Base-by-base conservation (phyloP, 352 stramenopile species). In the Globisporangium echinulatum region DNA sequence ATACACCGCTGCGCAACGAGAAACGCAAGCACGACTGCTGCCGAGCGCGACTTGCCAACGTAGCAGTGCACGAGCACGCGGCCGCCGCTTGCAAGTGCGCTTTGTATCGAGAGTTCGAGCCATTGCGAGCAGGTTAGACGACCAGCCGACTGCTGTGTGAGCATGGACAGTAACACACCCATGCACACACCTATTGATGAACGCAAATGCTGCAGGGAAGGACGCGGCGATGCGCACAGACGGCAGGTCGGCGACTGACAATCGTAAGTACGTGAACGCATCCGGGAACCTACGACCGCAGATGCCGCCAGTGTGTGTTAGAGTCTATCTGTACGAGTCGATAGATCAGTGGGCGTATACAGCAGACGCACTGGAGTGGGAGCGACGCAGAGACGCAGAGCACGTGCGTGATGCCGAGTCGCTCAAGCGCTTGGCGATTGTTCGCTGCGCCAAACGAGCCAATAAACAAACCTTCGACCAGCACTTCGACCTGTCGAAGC, bases 11-110 rank as follows among this genome's bases (percentile, higher is more conserved):
- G 66, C 7, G 65, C 57, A 14, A 94, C 79, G 10, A 94, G 61
- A 52, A 81, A 90, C 14, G 75, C 85, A 19, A 92, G 61, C 5
- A 94, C 57, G 47, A 94, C 72, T 0, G 82, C 79, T 19, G 74
- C 77, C 4, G 82, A 92, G 6, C 85, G 75, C n/a, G 77, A 89
- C 4, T 72, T 68, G 1, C 85, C 85, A 51, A 86, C 71, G 36
- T 79, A 89, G 58, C 85, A 94, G 55, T 94, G 85, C 49, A 94
- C 80, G 36, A 92, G 77, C 15, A 90, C 80, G 7, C 72, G 69
- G n/a, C 77, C 75, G 40, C 74, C 71, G 0, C 47, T 46, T 8
- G 47, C 59, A 4, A 90, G 53, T 1, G 77, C 74, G 7, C 77
- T 89, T 53, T 7, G 43, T 10, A 48, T 17, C 5, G 5, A 48